Conservation (phyloP, 2,329 filamentous ascomycete genomes). For the Xenoacremonium recifei region DNA sequence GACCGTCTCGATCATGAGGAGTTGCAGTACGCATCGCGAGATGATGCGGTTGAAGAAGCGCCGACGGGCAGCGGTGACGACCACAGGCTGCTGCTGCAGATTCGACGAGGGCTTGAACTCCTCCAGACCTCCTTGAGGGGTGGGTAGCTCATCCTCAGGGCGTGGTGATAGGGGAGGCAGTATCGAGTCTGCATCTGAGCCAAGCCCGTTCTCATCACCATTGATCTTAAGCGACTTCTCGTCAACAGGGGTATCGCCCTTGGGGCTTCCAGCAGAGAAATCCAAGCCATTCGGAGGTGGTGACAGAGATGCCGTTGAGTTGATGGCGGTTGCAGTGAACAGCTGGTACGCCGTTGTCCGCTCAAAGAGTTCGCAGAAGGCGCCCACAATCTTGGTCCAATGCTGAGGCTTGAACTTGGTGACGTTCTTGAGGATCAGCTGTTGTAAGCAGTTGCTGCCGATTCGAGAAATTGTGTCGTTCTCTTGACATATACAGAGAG, state of each 20-base stretch:
- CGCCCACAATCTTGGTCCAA: constrained; percentile 91
- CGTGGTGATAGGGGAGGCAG: constrained; percentile 25
- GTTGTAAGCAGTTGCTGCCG: constrained; percentile 95
- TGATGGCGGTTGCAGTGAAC: constrained; percentile 75
- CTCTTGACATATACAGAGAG: constrained; percentile 96
- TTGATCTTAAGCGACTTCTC: constrained; percentile 63
- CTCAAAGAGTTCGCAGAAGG: constrained; percentile 94
- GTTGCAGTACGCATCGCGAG: constrained; percentile 93
- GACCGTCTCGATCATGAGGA: constrained; percentile 99
- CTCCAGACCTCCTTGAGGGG: constrained; percentile 60
- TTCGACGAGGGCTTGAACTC: constrained; percentile 80
- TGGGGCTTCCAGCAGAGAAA: constrained; percentile 45
- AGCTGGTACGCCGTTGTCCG: constrained; percentile 92
- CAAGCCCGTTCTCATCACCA: constrained; percentile 42
- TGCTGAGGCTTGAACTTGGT: constrained; percentile 83
- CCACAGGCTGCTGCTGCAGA: constrained; percentile 82
- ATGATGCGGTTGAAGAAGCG: constrained; percentile 99
- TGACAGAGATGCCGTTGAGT: constrained; percentile 50
- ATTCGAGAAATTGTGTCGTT: constrained; percentile 98
- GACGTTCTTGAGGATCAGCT: constrained; percentile 94
- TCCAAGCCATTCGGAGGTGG: constrained; percentile 52
- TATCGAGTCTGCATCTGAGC: constrained; percentile 33
- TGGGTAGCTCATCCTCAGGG: constrained; percentile 34
- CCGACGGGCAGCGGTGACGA: constrained; percentile 87
- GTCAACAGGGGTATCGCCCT: constrained; percentile 40